Base-by-base conservation (phyloP, 2,329 filamentous ascomycete species). In the Colletotrichum costaricense region DNA sequence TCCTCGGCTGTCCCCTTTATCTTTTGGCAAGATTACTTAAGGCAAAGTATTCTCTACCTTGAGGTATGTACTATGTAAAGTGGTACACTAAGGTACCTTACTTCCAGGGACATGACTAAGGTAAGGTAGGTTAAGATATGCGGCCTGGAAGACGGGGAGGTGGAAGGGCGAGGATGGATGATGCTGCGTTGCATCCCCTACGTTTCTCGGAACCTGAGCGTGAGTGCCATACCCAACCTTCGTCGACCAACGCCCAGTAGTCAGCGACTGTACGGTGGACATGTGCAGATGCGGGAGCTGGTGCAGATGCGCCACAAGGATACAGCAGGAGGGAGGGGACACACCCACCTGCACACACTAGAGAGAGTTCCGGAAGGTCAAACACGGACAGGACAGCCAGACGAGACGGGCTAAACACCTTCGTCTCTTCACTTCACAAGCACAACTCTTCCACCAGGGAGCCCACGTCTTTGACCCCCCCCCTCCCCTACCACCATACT, bases 321-420 rank as follows among this genome's bases (percentile, higher is more conserved):
- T 67, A 56, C 28, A 57, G 57, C 22, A 72, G 49, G 42, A 49
- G 42, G 55, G 55, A 38, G 35, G 12, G 33, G 35, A 42, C 38
- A 42, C 38, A 42, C 38, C 7, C 38, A 16, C 38, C 14, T 16
- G 38, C 38, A 42, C 38, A 42, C 38, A 42, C 38, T 16, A 42
- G 38, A 60, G 55, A 49, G 42, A 60, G 55, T 67, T 67, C 68
- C 56, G 67, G 68, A 71, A 71, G 46, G 33, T 26, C n/a, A 38
- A 16, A 38, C 38, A 65, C 9, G 14, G 52, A n/a, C 33, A 42
- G 30, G 38, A 33, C 24, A 12, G 59, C 42, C 38, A 46, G 24
- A 67, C 49, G 46, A 42, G 38, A 42, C 38, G 14, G 14, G 38
- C 38, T 5, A 42, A 16, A 42, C 14, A 42, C 38, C 42, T 49